A percentile compares a stretch with the other conserved stretches of the same genome.
phyloP scores from a whole-genome alignment of 371 early-diverging fungal species.

The Massospora cicadina region DNA sequence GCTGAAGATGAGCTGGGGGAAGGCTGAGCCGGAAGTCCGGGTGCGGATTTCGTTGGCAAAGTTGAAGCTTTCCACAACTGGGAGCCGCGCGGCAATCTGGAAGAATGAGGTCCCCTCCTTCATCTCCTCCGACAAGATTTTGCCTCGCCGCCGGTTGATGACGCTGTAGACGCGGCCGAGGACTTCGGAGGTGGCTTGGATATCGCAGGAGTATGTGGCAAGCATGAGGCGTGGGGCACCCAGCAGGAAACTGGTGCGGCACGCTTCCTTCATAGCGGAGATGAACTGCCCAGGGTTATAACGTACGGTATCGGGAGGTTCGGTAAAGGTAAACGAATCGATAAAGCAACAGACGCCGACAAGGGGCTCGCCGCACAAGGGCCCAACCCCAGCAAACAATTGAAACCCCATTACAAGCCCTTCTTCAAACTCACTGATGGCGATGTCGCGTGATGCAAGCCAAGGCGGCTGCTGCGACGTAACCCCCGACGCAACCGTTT shows the following conservation, averaged over 20 bases:
- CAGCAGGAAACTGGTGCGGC: conserved; percentile 61
- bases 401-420: conserved; percentile 86
- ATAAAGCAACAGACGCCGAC: conserved; percentile 75
- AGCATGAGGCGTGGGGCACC: conserved; percentile 88
- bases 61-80: conserved; percentile 97
- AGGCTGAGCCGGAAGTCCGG: conserved; percentile 84
- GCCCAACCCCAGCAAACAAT: conserved; percentile 73
- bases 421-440: conserved; percentile 42
- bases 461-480: neutral
- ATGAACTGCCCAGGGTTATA: conserved; percentile 61
- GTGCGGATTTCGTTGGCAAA: conserved; percentile 94
- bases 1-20: conserved; percentile 81
- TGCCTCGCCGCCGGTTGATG: conserved; percentile 68
- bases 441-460: neutral
- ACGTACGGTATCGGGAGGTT: neutral
- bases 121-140: conserved; percentile 79
- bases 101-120: conserved; percentile 92
- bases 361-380: conserved; percentile 88
- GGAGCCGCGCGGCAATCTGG: conserved; percentile 75
- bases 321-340: conserved; percentile 38
- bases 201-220: conserved; percentile 91
- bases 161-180: conserved; percentile 93
- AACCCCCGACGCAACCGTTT: neutral
- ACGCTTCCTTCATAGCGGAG: conserved; percentile 66
- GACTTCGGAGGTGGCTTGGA: conserved; percentile 83